Evolutionary conservation across 148 eudicot genomes (phyloP).

Genomic region (Polygonum aviculare): DNA sequence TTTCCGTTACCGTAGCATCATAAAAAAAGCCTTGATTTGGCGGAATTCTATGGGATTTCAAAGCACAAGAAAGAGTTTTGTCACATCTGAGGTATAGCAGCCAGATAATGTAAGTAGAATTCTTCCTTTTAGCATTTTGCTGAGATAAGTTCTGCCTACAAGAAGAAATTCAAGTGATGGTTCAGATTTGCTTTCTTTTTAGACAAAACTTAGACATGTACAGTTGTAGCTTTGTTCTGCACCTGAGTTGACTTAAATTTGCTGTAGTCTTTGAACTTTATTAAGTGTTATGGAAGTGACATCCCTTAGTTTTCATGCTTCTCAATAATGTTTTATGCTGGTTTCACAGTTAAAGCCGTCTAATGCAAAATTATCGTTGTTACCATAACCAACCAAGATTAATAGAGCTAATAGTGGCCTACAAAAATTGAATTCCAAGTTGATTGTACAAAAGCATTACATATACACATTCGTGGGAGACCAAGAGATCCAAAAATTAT

Average conservation of each 20-base stretch:
- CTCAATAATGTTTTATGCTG: neutral
- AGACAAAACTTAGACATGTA: constrained; percentile 5
- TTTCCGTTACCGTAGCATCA: too few species aligned
- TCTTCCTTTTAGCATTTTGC: neutral
- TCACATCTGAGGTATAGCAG: constrained; percentile 8
- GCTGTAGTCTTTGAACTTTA: neutral
- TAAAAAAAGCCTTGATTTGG: neutral
- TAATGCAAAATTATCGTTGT: neutral
- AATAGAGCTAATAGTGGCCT: neutral
- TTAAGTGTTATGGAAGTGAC: neutral
- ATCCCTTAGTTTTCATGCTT: neutral
- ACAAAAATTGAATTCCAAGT: neutral
- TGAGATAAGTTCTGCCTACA: neutral
- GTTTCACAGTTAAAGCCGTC: too few species aligned
- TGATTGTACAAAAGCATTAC: neutral
- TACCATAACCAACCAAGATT: neutral
- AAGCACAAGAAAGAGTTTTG: constrained; percentile 2
- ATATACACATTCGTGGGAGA: constrained; percentile 5
- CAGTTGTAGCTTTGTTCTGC: constrained; percentile 8
- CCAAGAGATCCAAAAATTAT: neutral
- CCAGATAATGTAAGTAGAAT: constrained; percentile 10
- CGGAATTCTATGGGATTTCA: neutral
- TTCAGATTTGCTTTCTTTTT: neutral
- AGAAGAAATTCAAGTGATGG: neutral
- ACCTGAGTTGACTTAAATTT: neutral